Evolutionary conservation across 1,284 basidiomycete genomes (phyloP).

Genomic region (Puccinia horiana): DNA sequence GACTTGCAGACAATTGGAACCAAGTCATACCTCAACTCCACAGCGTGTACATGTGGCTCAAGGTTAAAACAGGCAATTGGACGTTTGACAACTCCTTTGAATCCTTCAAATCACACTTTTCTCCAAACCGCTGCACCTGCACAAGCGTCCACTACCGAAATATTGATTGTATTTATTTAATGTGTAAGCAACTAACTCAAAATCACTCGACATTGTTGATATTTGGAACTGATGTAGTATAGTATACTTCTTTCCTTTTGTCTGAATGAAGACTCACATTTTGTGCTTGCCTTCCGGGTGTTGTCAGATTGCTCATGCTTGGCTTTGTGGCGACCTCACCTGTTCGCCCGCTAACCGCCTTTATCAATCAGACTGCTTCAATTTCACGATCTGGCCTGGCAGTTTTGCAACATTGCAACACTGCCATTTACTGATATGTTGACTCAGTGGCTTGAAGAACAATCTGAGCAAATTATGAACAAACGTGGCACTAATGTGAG

Average conservation of each 20-base stretch:
- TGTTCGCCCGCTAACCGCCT: neutral
- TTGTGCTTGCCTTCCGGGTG: constrained; percentile 1
- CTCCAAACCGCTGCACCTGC: too few species aligned
- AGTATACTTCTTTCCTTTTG: neutral
- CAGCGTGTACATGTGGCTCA: neutral
- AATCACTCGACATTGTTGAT: neutral
- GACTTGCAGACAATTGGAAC: neutral
- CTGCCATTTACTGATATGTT: neutral
- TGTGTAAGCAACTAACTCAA: neutral
- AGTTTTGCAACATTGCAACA: constrained; percentile 10
- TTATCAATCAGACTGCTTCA: constrained; percentile 7
- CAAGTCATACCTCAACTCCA: neutral
- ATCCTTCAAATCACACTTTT: neutral
- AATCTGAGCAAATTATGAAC: neutral
- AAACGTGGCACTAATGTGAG: neutral
- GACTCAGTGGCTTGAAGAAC: neutral
- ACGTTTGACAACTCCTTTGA: neutral
- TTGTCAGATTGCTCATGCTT: neutral
- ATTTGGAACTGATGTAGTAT: too few species aligned
- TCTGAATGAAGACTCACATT: neutral
- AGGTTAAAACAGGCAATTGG: constrained; percentile 13
- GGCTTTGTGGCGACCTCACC: constrained; percentile 13
- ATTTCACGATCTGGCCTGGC: constrained; percentile 22
- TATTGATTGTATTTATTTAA: neutral
- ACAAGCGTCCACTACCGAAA: neutral